A percentile compares a stretch with the other conserved stretches of the same genome.
phyloP scores from a whole-genome alignment of 2,329 filamentous ascomycete species.

The Beauveria medogensis region DNA sequence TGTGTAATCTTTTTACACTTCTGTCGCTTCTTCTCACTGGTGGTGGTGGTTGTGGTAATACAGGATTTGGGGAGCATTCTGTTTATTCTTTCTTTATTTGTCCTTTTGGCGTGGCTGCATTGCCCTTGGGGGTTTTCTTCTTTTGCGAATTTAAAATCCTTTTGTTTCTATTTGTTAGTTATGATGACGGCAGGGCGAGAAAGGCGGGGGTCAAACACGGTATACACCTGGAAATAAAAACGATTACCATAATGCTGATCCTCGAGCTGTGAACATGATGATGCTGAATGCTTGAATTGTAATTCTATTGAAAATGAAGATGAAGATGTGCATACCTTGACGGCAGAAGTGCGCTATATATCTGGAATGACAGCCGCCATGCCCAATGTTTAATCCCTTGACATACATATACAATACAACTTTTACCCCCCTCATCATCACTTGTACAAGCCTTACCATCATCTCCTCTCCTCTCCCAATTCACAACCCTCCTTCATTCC shows the following conservation, averaged over 20 bases:
- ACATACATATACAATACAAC: no score
- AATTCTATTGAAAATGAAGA: no score
- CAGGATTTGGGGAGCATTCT: not conserved
- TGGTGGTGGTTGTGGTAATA: constrained; percentile 3
- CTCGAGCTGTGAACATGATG: no score
- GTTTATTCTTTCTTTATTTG: constrained; percentile 1
- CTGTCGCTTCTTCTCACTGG: not conserved
- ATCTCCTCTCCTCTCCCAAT: not conserved
- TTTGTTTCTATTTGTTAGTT: constrained; percentile 14
- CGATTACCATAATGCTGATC: no score
- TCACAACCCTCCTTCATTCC: not conserved
- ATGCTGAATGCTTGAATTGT: no score
- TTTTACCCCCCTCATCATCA: not conserved
- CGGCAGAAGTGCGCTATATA: no score
- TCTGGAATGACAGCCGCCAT: no score
- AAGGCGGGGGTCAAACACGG: no score
- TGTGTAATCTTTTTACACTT: not conserved
- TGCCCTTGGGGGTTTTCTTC: no score
- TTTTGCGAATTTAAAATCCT: no score
- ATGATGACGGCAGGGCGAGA: not conserved
- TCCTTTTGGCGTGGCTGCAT: not conserved
- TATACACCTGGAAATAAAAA: not conserved
- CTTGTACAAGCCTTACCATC: not conserved
- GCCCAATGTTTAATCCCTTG: no score
- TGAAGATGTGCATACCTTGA: no score